A percentile compares a stretch with the other conserved stretches of the same genome.
Conservation (phyloP, 2,329 filamentous ascomycete species). For the Dothistroma pini region DNA sequence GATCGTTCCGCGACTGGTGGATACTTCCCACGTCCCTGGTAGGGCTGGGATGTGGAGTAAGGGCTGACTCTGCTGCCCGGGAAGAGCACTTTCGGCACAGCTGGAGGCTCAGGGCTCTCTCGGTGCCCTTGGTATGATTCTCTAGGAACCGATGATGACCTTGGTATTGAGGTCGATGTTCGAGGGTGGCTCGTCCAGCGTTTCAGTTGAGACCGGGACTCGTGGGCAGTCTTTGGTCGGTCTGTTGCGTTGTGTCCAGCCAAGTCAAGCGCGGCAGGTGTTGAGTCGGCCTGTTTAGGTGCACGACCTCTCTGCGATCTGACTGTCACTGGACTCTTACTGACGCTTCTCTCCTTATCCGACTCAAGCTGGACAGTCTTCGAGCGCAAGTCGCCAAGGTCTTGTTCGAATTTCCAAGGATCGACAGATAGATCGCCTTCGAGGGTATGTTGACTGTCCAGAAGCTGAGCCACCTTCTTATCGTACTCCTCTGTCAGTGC, state of each 20-base stretch:
- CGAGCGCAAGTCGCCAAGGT: constrained; percentile 27
- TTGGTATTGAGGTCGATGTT: constrained; percentile 26
- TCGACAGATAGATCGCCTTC: constrained; percentile 34
- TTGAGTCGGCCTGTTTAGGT: background rate
- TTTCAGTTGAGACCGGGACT: constrained; percentile 1
- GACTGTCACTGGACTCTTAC: background rate
- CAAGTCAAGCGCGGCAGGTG: background rate
- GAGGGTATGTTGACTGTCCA: constrained; percentile 29
- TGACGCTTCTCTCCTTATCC: background rate
- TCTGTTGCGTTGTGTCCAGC: background rate
- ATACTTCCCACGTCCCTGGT: constrained; percentile 15
- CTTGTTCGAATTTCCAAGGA: constrained; percentile 34
- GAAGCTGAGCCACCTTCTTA: constrained; percentile 29
- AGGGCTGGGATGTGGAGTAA: constrained; percentile 24
- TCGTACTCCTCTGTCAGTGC: constrained; percentile 35
- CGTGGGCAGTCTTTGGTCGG: background rate
- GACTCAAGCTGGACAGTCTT: constrained; percentile 23
- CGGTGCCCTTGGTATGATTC: background rate
- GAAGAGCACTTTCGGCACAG: constrained; percentile 6
- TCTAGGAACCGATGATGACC: constrained; percentile 21
- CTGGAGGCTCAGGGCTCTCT: constrained; percentile 5
- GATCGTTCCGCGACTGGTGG: constrained; percentile 22
- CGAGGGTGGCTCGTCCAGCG: constrained; percentile 25
- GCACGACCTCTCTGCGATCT: background rate
- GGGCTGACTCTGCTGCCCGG: constrained; percentile 19